Percentiles rank a stretch among this genome's conserved stretches.
These are phyloP conservation scores for Coleophoma cylindrospora DNA, from an alignment of 2,329 filamentous ascomycete genomes.

Conservation along the genomic window DNA sequence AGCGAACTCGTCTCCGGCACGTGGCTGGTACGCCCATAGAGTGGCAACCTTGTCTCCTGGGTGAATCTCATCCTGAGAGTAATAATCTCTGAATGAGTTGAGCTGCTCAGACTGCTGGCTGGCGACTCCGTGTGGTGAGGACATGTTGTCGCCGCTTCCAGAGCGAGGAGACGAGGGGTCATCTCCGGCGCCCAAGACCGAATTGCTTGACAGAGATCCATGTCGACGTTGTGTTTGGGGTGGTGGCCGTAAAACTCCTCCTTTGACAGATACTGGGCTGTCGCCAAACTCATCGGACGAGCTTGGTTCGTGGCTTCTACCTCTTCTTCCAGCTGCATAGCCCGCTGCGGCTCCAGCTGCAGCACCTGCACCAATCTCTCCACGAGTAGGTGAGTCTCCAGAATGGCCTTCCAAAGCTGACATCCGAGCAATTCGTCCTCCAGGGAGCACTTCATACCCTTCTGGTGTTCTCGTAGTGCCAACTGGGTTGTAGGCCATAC, in stretches of 20 bases:
- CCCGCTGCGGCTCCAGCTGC: conserved; percentile 43
- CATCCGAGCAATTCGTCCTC: conserved; percentile 91
- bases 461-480: conserved; percentile 27
- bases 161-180: conserved; percentile 69
- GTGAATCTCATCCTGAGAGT: conserved; percentile 93
- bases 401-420: conserved; percentile 80
- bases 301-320: conserved; percentile 48
- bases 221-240: conserved; percentile 59
- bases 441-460: conserved; percentile 73
- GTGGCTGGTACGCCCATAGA: conserved; percentile 94
- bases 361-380: conserved; percentile 21
- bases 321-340: conserved; percentile 39
- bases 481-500: conserved; percentile 35
- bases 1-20: conserved; percentile 87
- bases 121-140: conserved; percentile 75
- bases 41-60: conserved; percentile 85
- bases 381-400: conserved; percentile 45
- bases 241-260: conserved; percentile 51
- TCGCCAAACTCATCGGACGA: conserved; percentile 69
- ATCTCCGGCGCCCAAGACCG: conserved; percentile 60
- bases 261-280: conserved; percentile 63
- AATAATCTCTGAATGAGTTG: conserved; percentile 97
- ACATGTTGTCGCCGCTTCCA: conserved; percentile 65
- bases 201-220: conserved; percentile 86
- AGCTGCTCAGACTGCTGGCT: conserved; percentile 95